phyloP scores from a whole-genome alignment of 139 green algal species.

The Penium margaritaceum region DNA sequence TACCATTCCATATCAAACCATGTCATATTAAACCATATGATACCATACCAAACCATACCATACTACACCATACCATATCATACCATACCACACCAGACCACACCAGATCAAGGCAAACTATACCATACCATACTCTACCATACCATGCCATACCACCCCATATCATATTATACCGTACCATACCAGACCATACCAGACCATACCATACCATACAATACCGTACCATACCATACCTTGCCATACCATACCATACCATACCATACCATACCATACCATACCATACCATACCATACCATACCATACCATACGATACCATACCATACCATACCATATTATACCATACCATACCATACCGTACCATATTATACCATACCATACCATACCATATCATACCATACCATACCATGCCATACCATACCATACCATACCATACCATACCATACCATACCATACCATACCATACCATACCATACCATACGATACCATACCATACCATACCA shows the following conservation, averaged over 20 bases:
- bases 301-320: background rate
- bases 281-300: no score
- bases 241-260: background rate
- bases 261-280: no score
- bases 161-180: background rate
- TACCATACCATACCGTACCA: background rate
- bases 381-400: background rate
- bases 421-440: background rate
- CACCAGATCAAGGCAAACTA: background rate
- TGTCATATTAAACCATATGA: no score
- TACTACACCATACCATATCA: background rate
- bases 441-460: background rate
- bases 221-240: background rate
- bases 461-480: background rate
- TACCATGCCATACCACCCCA: background rate
- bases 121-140: background rate
- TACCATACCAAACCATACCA: background rate
- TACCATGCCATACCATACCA: no score
- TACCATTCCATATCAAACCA: no score
- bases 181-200: background rate
- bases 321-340: background rate
- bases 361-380: background rate
- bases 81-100: background rate
- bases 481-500: background rate
- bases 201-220: background rate